Evolutionary conservation across 2,329 filamentous ascomycete genomes (phyloP).

Genomic region (Lasiodiplodia hormozganensis): DNA sequence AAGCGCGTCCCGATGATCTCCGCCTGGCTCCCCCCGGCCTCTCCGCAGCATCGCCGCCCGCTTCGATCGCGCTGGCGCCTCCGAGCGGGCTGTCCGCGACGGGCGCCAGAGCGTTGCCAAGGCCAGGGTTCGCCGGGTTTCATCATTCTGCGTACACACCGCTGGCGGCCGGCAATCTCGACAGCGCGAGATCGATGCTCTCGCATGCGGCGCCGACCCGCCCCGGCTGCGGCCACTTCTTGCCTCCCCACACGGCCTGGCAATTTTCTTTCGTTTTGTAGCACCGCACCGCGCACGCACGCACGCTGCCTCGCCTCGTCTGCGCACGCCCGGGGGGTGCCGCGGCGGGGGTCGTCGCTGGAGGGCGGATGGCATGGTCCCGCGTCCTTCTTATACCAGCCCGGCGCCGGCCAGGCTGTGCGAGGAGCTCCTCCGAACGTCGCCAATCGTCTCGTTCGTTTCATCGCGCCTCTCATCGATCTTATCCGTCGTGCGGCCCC

Average conservation of each 20-base stretch:
- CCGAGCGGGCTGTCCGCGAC: constrained; percentile 13
- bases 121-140: constrained; percentile 22
- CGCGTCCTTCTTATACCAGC: constrained; percentile 24
- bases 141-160: constrained; percentile 24
- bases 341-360: background rate
- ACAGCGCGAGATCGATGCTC: constrained; percentile 10
- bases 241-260: constrained; percentile 16
- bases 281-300: constrained; percentile 17
- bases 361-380: constrained; percentile 9
- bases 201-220: constrained; percentile 14
- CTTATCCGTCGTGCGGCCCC: constrained; percentile 17
- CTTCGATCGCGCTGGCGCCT: constrained; percentile 7
- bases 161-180: constrained; percentile 13
- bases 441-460: constrained; percentile 25
- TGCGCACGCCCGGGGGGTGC: constrained; percentile 14
- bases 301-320: constrained; percentile 21
- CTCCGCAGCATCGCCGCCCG: constrained; percentile 19
- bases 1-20: constrained; percentile 24
- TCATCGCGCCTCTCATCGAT: constrained; percentile 23
- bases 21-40: constrained; percentile 19
- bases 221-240: constrained; percentile 15
- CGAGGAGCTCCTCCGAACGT: constrained; percentile 8
- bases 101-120: constrained; percentile 17
- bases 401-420: constrained; percentile 22
- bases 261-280: constrained; percentile 27